phyloP scores from a whole-genome alignment of 2,329 filamentous ascomycete genomes.

The Capronia coronata region DNA sequence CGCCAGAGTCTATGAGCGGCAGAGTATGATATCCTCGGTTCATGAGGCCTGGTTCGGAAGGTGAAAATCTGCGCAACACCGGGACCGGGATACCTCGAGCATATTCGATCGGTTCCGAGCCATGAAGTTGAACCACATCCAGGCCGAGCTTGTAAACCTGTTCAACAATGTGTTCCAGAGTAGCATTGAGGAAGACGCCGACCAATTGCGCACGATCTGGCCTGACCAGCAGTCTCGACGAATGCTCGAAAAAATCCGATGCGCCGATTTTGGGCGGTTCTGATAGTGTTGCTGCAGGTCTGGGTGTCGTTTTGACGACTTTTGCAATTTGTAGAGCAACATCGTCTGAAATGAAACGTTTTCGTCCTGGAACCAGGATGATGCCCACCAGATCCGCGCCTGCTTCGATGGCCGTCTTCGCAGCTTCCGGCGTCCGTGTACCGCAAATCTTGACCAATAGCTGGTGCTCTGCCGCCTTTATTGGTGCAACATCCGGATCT shows the following conservation, averaged over 20 bases:
- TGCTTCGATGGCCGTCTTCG: conserved; percentile 70
- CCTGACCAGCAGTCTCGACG: conserved; percentile 43
- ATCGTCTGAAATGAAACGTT: conserved; percentile 71
- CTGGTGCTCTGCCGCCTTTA: conserved; percentile 35
- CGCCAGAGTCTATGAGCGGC: conserved; percentile 79
- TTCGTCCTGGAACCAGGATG: conserved; percentile 75
- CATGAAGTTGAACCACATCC: conserved; percentile 89
- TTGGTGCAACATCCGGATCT: conserved; percentile 30
- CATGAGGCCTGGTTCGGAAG: conserved; percentile 64
- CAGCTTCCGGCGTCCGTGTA: conserved; percentile 74
- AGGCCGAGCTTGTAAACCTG: conserved; percentile 70
- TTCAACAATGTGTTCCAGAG: conserved; percentile 71
- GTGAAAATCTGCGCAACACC: conserved; percentile 79
- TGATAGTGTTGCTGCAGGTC: conserved; percentile 29
- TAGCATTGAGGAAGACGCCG: conserved; percentile 89
- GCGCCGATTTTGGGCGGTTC: conserved; percentile 34
- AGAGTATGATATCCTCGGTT: conserved; percentile 73
- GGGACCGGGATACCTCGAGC: conserved; percentile 81
- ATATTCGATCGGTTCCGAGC: conserved; percentile 89
- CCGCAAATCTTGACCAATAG: conserved; percentile 92
- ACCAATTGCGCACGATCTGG: conserved; percentile 68
- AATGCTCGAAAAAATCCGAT: conserved; percentile 66
- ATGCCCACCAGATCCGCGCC: conserved; percentile 92
- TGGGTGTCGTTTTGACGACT: conserved; percentile 55
- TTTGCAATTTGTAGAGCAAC: conserved; percentile 74